phyloP scores from a whole-genome alignment of 73 alveolate genomes.

The Stentor roeselii region DNA sequence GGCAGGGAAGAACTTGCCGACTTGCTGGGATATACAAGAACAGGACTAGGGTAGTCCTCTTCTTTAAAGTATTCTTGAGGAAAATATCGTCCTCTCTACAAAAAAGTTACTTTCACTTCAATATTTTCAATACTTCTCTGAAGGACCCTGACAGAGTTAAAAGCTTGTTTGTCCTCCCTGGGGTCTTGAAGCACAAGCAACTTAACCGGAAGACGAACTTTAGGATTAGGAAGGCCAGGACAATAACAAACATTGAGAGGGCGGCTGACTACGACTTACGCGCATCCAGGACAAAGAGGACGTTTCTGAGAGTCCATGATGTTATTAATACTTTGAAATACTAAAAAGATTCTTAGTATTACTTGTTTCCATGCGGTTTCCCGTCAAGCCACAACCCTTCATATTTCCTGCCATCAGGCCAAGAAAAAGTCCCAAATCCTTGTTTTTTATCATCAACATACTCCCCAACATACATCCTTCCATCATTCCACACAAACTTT shows the following conservation, averaged over 20 bases:
- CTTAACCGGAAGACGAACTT: background rate
- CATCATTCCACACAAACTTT: conserved; percentile 86
- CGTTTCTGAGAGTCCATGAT: no score
- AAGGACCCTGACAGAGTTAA: background rate
- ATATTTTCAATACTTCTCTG: background rate
- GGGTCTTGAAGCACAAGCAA: background rate
- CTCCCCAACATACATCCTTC: conserved; percentile 83
- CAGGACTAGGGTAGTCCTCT: no score
- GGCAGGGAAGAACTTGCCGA: background rate
- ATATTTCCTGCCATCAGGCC: conserved; percentile 44
- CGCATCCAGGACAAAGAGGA: no score
- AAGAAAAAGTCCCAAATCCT: conserved; percentile 53
- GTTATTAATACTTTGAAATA: no score
- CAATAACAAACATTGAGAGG: background rate
- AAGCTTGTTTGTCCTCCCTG: background rate
- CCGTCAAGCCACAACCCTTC: conserved; percentile 61
- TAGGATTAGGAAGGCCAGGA: background rate
- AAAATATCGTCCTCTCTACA: background rate
- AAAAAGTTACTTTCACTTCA: background rate
- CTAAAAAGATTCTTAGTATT: no score
- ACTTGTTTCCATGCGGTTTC: conserved; percentile 47
- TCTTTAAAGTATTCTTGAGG: background rate
- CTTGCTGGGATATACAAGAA: background rate
- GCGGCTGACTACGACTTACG: background rate
- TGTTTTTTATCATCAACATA: conserved; percentile 55